Evolutionary conservation across 2,329 filamentous ascomycete species (phyloP).

Genomic region (Daldinia sp.): DNA sequence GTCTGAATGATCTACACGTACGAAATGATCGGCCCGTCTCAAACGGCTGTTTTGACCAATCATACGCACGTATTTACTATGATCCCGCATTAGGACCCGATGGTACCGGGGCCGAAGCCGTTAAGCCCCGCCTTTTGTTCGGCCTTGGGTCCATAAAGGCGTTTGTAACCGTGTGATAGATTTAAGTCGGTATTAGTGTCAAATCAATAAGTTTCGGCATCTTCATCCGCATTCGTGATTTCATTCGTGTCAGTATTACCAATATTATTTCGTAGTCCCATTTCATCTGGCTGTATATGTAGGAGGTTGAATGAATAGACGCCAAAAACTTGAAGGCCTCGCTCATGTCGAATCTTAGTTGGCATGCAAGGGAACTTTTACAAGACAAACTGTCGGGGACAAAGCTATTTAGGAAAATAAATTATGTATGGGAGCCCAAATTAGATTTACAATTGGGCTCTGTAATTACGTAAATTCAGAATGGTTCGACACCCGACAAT

Average conservation of each 20-base stretch:
- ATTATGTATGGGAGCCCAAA: not conserved
- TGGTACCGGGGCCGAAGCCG: conserved; percentile 22
- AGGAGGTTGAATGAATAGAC: not conserved
- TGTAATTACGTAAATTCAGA: not conserved
- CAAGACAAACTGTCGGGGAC: not conserved
- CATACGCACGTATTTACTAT: not conserved
- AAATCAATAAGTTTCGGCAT: not conserved
- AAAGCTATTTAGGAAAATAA: not conserved
- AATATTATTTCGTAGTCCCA: not conserved
- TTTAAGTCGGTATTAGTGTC: not conserved
- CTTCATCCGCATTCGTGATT: not conserved
- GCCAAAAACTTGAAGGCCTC: not conserved
- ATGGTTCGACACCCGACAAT: not conserved
- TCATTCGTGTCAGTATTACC: no score
- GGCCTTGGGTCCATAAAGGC: not conserved
- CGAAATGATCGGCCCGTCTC: conserved; percentile 12
- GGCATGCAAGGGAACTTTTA: not conserved
- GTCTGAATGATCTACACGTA: conserved; percentile 11
- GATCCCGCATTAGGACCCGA: conserved; percentile 11
- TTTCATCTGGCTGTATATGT: not conserved
- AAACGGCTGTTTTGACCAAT: conserved; percentile 12
- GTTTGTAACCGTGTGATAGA: not conserved
- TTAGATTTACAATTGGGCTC: not conserved
- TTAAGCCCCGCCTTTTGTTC: conserved; percentile 23
- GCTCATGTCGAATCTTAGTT: not conserved